Base-by-base conservation (phyloP, 108 stramenopile genomes). In the Cyclotella choctawhatcheeana region DNA sequence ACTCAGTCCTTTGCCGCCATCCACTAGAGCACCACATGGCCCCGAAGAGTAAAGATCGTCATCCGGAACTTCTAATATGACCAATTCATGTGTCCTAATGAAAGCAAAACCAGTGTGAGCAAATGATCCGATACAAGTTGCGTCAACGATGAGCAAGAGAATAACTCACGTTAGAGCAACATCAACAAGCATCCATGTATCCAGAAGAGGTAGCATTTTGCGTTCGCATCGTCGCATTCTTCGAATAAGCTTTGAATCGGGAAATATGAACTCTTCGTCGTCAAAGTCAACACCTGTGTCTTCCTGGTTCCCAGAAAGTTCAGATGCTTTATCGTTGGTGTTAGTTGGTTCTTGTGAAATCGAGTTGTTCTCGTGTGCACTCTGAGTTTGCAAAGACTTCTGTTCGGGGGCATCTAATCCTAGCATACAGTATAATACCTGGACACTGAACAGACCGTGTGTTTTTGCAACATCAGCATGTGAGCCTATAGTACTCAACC, bases 211-310 rank as follows among this genome's bases (percentile, higher is more conserved):
- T 10, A 88, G 81, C 60, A 89, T 62, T 30, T 74, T 84, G 12
- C 89, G 76, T 58, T 93, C 88, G 69, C 94, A 95, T 25, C 94
- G 79, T 16, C 91, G 83, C 89, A 95, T 95, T 40, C 86, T 88
- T 52, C 94, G 88, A 29, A 91, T 75, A 20, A 95, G 73, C 21
- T 84, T 79, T 26, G 94, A 84, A 43, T 68, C 77, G 3, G 94
- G 94, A 29, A 77, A 85, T 26, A 75, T 47, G 50, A 90, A 91
- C 27, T 47, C 27, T 5, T 64, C 20, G 14, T 66, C 62, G 54
- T 79, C 77, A 32, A 71, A 66, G 30, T 18, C 47, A 34, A 71
- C 40, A 43, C 59, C 60, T 34, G 5, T 25, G 13, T 26, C 45
- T 4, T 29, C 63, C 0, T 40, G 18, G 2, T 60, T 0, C 16